Evolutionary conservation across 2,329 filamentous ascomycete species (phyloP).

Genomic region (Nemania sp.): DNA sequence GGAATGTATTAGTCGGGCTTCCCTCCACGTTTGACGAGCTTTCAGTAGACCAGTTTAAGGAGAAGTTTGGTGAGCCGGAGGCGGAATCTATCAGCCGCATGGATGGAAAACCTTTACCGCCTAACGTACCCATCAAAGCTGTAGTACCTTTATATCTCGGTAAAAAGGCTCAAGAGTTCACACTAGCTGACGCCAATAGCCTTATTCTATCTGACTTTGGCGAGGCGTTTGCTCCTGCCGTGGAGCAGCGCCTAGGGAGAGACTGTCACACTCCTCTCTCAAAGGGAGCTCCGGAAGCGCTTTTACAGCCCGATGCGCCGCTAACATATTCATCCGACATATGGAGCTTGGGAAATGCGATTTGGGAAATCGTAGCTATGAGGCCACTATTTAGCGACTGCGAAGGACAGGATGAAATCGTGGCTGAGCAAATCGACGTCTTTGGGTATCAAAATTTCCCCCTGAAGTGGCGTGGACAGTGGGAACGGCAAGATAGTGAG

Average conservation of each 20-base stretch:
- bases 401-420: neutral
- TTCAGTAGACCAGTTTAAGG: neutral
- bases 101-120: neutral
- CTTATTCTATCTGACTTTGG: neutral
- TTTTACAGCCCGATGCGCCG: neutral
- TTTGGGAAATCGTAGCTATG: neutral
- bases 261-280: neutral
- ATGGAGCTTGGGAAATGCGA: neutral
- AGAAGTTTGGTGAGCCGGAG: neutral
- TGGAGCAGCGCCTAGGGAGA: neutral
- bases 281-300: slow-evolving; percentile 1
- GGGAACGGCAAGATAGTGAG: neutral
- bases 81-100: neutral
- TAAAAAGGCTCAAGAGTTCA: neutral
- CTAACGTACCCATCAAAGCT: neutral
- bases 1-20: neutral
- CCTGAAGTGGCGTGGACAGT: neutral
- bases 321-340: neutral
- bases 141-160: neutral
- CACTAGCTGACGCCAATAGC: neutral
- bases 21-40: neutral
- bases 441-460: neutral
- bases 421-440: neutral
- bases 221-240: neutral
- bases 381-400: neutral